Evolutionary conservation across 2,329 filamentous ascomycete species (phyloP).

Genomic region (Alternaria alternata): DNA sequence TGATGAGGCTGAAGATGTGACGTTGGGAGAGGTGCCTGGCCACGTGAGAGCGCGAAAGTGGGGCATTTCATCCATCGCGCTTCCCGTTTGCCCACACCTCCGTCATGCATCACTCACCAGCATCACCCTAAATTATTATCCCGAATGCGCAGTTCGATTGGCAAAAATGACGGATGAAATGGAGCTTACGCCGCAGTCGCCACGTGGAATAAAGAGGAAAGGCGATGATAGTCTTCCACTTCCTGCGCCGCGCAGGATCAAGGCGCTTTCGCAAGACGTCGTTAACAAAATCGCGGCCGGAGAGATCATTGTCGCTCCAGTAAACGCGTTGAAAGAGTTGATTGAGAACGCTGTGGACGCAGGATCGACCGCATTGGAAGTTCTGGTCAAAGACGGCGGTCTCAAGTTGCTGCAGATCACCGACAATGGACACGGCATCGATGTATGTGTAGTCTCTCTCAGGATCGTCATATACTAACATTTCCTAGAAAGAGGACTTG

Average conservation of each 20-base stretch:
- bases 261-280: slow-evolving; percentile 90
- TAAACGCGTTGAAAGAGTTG: slow-evolving; percentile 94
- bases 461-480: slow-evolving; percentile 15
- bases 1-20: background rate
- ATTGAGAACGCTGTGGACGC: slow-evolving; percentile 98
- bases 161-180: slow-evolving; percentile 41
- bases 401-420: slow-evolving; percentile 96
- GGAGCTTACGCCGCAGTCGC: slow-evolving; percentile 37
- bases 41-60: slow-evolving; percentile 34
- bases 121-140: slow-evolving; percentile 8
- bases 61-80: slow-evolving; percentile 26
- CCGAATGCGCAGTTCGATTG: background rate
- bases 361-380: slow-evolving; percentile 89
- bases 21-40: background rate
- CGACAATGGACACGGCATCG: slow-evolving; percentile 95
- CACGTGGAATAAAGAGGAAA: slow-evolving; percentile 49
- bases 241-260: slow-evolving; percentile 57
- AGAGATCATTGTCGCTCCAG: slow-evolving; percentile 96
- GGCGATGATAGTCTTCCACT: slow-evolving; percentile 45
- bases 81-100: slow-evolving; percentile 13
- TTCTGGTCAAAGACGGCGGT: slow-evolving; percentile 92
- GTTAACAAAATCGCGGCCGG: slow-evolving; percentile 99
- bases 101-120: slow-evolving; percentile 4
- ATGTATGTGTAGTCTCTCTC: slow-evolving; percentile 64
- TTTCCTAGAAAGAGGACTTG: slow-evolving; percentile 82